Evolutionary conservation across 2,329 filamentous ascomycete genomes (phyloP), one percentile per base, ranked within the genome.

Genomic region (Dothiorella sarmentorum): DNA sequence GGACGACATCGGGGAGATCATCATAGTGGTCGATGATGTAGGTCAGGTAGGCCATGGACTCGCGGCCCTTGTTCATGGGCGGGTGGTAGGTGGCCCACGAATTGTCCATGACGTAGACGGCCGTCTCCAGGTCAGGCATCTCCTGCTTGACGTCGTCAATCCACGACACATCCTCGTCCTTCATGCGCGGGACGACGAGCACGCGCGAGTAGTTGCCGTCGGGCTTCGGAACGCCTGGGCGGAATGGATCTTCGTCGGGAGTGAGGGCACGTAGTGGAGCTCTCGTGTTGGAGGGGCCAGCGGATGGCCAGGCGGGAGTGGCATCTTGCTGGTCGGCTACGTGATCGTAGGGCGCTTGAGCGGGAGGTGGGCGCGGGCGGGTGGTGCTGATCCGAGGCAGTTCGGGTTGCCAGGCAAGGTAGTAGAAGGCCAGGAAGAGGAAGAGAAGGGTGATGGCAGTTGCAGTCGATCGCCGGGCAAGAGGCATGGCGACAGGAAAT

Each of bases 21-120:
- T 85, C 73, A 68, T 86, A 87, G 66, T 84, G 76, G 62, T 86
- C 82, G 66, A 86, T 83, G 61, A 86, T 80, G 69, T 83, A 86
- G 42, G 81, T 82, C 47, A 86, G 74, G 67, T 86, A 86, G 44
- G 72, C 75, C 78, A 86, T 85, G 22, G 82, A 81, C 69, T 87
- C 84, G 64, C 83, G 78, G 42, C 84, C 84, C 66, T 85, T 84
- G 62, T 86, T 85, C 65, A 77, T 77, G 5, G 81, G 80, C 0
- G 81, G 74, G 63, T 81, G 80, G 18, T 81, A 66, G 22, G 75
- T 71, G 6, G 81, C 76, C 38, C 51, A 42, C 2, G 76, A 75
- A 61, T 83, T 80, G 63, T 84, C 78, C 27, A 80, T 80, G 47
- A 80, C 75, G 63, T 84, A 84, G 11, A 82, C 67, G 10, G 78